Evolutionary conservation across 106 monocot species (phyloP).

Genomic region (Triglochin maritima): DNA sequence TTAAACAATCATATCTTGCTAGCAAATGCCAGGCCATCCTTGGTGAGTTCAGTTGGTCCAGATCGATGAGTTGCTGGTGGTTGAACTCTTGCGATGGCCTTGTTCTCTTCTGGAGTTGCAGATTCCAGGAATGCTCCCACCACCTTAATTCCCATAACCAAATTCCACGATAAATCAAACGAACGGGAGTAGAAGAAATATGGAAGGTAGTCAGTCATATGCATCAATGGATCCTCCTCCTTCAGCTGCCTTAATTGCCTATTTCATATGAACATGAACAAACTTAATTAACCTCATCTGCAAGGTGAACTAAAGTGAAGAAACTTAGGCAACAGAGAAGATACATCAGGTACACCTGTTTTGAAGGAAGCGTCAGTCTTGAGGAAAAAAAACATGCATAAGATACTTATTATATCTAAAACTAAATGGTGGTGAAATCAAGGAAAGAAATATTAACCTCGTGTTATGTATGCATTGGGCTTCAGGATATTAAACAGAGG

Average conservation of each 20-base stretch:
- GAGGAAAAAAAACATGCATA: background rate
- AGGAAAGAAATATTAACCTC: too few relatives aligned
- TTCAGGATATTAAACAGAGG: too few relatives aligned
- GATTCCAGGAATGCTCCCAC: constrained; percentile 78
- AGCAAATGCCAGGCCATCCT: constrained; percentile 66
- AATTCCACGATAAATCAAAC: constrained; percentile 85
- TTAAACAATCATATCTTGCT: constrained; percentile 37
- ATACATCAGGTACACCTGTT: constrained; percentile 57
- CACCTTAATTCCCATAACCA: constrained; percentile 92
- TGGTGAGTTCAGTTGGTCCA: constrained; percentile 25
- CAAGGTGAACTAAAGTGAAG: background rate
- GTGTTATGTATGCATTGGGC: too few relatives aligned
- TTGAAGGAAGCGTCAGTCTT: constrained; percentile 83
- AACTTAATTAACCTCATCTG: too few relatives aligned
- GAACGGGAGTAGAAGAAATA: constrained; percentile 88
- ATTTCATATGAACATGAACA: background rate
- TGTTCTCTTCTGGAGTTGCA: constrained; percentile 64
- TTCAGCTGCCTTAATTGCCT: constrained; percentile 88
- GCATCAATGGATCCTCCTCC: constrained; percentile 45
- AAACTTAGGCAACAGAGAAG: background rate
- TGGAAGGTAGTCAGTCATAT: constrained; percentile 76
- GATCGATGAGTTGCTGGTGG: constrained; percentile 55
- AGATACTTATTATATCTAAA: too few relatives aligned
- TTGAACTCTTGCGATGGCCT: constrained; percentile 70
- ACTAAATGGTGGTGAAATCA: too few relatives aligned